Evolutionary conservation across 768 basidiomycete species (phyloP).

Genomic region (Leccinum subtestaceum): DNA sequence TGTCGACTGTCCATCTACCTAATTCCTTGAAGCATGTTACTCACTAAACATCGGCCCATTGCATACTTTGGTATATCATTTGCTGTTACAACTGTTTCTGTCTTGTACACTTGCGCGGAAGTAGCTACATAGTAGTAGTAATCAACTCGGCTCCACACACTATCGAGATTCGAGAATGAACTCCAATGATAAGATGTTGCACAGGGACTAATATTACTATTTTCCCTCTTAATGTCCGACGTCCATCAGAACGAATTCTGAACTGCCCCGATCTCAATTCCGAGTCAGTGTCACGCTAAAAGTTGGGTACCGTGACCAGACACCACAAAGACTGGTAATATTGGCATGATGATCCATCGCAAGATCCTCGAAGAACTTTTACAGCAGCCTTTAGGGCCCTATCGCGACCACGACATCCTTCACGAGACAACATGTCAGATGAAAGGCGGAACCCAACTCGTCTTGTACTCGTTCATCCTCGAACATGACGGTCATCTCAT

Average conservation of each 20-base stretch:
- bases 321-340: not conserved
- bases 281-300: too few species aligned
- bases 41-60: conserved; percentile 26
- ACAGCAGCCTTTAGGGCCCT: conserved; percentile 29
- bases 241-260: not conserved
- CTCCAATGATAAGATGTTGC: not conserved
- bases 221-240: not conserved
- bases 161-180: not conserved
- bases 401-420: conserved; percentile 27
- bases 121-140: conserved; percentile 17
- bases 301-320: not conserved
- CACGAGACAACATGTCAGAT: conserved; percentile 18
- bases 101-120: conserved; percentile 29
- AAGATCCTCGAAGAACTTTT: conserved; percentile 25
- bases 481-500: conserved; percentile 25
- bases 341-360: conserved; percentile 19
- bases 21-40: conserved; percentile 23
- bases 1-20: conserved; percentile 21
- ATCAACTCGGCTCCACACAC: conserved; percentile 2
- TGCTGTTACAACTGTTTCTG: conserved; percentile 29
- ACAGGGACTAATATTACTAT: not conserved
- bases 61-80: conserved; percentile 28
- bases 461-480: conserved; percentile 31
- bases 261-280: not conserved
- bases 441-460: conserved; percentile 9